phyloP scores from a whole-genome alignment of 2,329 filamentous ascomycete genomes.

The Fusarium sp. region DNA sequence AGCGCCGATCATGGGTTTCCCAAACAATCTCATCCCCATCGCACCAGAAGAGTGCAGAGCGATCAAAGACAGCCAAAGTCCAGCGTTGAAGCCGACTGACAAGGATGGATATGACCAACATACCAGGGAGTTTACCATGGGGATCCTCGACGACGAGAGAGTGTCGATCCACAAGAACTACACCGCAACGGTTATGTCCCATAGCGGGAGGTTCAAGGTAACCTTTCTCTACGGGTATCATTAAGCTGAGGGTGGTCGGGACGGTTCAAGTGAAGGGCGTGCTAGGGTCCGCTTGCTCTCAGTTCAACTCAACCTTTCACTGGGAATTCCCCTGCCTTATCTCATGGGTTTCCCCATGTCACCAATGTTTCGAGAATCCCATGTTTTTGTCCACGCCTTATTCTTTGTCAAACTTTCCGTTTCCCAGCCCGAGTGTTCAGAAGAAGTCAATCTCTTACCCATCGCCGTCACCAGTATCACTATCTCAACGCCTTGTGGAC shows the following conservation, averaged over 20 bases:
- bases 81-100: conserved; percentile 32
- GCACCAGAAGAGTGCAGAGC: conserved; percentile 21
- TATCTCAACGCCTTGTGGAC: not conserved
- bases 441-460: not conserved
- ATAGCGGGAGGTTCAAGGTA: conserved; percentile 27
- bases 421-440: not conserved
- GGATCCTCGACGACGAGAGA: not conserved
- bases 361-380: not conserved
- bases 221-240: conserved; percentile 26
- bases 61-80: conserved; percentile 19
- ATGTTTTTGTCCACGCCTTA: not conserved
- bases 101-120: conserved; percentile 27
- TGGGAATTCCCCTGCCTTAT: not conserved
- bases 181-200: conserved; percentile 30
- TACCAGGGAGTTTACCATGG: conserved; percentile 24
- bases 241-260: not conserved
- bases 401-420: not conserved
- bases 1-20: conserved; percentile 22
- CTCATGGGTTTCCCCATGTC: not conserved
- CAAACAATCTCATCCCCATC: conserved; percentile 13
- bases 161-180: conserved; percentile 29
- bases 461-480: not conserved
- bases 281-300: too few relatives aligned
- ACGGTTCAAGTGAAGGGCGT: not conserved
- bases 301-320: not conserved